Evolutionary conservation across 257 asterid genomes (phyloP).

Genomic region (Verbascum thapsus): DNA sequence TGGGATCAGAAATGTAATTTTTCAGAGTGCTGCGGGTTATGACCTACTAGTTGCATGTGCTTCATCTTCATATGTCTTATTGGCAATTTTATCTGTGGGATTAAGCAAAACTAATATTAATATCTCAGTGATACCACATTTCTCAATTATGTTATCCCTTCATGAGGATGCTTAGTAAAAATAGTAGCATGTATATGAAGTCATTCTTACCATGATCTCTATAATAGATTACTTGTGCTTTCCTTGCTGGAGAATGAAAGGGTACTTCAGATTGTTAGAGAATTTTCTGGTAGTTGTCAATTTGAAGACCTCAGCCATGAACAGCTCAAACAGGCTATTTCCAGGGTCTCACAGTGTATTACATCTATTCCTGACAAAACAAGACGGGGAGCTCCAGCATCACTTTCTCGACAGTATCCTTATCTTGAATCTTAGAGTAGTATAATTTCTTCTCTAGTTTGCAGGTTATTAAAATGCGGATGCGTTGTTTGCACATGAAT

Average conservation of each 20-base stretch:
- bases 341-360: conserved; percentile 66
- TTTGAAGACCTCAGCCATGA: conserved; percentile 53
- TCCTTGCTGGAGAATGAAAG: conserved; percentile 80
- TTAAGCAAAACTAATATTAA: not conserved
- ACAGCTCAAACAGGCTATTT: conserved; percentile 54
- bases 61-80: conserved; percentile 9
- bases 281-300: conserved; percentile 43
- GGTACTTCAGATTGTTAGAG: conserved; percentile 52
- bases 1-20: not conserved
- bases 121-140: conserved; percentile 3
- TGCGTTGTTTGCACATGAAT: conserved; percentile 21
- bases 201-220: conserved; percentile 24
- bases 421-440: conserved; percentile 21
- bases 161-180: conserved; percentile 18
- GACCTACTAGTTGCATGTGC: not conserved
- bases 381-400: conserved; percentile 63
- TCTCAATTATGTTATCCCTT: conserved; percentile 3
- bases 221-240: conserved; percentile 67
- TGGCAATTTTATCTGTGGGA: conserved; percentile 1
- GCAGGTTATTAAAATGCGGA: conserved; percentile 15
- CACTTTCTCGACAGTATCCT: conserved; percentile 88
- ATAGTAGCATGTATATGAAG: conserved; percentile 19
- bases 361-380: conserved; percentile 95
- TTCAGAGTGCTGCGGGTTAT: conserved; percentile 6
- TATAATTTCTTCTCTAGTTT: conserved; percentile 24